These are phyloP conservation scores for Nepenthes alata DNA, from an alignment of 179 eudicot species.

Conservation along the genomic window DNA sequence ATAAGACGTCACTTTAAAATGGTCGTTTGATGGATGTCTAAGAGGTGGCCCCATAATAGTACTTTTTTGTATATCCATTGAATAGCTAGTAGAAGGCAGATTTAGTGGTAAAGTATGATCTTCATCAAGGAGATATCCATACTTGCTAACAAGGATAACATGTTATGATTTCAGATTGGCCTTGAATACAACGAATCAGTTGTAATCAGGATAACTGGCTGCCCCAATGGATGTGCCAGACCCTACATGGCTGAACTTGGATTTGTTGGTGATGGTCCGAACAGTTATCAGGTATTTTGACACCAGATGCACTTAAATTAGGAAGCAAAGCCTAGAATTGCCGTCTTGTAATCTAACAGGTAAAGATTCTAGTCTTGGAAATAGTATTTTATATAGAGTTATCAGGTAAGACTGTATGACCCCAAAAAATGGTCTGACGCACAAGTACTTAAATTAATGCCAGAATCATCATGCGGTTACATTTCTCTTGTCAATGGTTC, in stretches of 20 bases:
- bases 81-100: no score
- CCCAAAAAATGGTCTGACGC: no score
- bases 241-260: conserved; percentile 99
- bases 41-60: no score
- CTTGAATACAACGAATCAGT: conserved; percentile 67
- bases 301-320: not conserved
- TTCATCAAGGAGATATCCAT: conserved; percentile 5
- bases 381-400: no score
- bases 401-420: no score
- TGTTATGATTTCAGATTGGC: conserved; percentile 57
- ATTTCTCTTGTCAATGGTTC: not conserved
- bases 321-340: no score
- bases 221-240: conserved; percentile 98
- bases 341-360: no score
- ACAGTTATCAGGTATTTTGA: conserved; percentile 60
- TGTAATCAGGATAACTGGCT: conserved; percentile 83
- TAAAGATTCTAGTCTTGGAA: no score
- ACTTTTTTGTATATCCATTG: no score
- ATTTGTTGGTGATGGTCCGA: conserved; percentile 97
- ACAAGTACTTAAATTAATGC: no score
- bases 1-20: no score
- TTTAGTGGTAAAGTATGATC: not conserved
- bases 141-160: not conserved
- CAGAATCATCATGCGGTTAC: no score
- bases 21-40: not conserved